A percentile compares a stretch with the other conserved stretches of the same genome.
Evolutionary conservation across 441 rosid species (phyloP).

Genomic region (Lepidium campestre): DNA sequence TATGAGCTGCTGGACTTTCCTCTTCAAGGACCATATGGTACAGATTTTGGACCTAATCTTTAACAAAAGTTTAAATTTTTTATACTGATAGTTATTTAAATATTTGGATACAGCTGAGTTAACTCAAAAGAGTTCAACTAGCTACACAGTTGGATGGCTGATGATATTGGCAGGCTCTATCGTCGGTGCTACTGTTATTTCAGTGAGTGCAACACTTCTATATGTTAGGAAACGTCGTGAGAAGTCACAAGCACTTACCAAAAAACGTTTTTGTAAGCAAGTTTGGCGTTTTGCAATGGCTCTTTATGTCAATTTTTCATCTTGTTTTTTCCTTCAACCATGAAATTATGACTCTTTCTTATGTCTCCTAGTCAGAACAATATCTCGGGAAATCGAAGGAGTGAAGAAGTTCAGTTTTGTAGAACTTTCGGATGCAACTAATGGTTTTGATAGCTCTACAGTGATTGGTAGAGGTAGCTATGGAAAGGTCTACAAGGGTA

Average conservation of each 20-base stretch:
- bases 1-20: slow-evolving; percentile 84
- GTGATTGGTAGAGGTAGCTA: slow-evolving; percentile 83
- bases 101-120: slow-evolving; percentile 1
- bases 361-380: slow-evolving; percentile 31
- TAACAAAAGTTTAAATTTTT: neutral
- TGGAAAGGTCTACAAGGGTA: slow-evolving; percentile 78
- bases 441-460: slow-evolving; percentile 52
- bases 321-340: neutral
- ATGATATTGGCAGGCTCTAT: slow-evolving; percentile 50
- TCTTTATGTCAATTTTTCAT: neutral
- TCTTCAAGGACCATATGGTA: slow-evolving; percentile 61
- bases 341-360: slow-evolving; percentile 45
- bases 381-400: slow-evolving; percentile 32
- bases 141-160: slow-evolving; percentile 42
- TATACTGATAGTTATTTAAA: neutral
- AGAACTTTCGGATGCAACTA: slow-evolving; percentile 64
- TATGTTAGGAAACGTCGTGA: slow-evolving; percentile 37
- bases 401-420: slow-evolving; percentile 62
- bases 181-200: slow-evolving; percentile 35
- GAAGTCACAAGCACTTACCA: slow-evolving; percentile 31
- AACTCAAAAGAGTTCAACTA: slow-evolving; percentile 21
- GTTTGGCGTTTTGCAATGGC: neutral
- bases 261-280: slow-evolving; percentile 57
- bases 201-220: slow-evolving; percentile 38
- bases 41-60: slow-evolving; percentile 14